Evolutionary conservation across 352 stramenopile genomes (phyloP), one percentile per base, ranked within the genome.

Genomic region (Elongisporangium prolatum): DNA sequence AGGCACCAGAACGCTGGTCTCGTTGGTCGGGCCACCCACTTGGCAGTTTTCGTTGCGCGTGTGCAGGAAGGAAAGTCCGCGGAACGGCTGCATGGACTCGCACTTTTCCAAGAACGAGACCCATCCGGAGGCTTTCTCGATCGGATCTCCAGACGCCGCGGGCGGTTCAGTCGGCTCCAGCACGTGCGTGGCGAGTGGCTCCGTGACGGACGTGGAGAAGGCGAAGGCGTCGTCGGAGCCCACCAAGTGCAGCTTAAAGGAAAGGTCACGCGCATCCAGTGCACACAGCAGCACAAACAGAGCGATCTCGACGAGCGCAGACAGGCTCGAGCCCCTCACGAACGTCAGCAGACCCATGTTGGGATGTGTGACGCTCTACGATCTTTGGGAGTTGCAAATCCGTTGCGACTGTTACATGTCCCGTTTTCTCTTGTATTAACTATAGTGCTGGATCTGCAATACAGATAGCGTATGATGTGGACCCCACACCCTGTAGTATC

Each of bases 191-290:
- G 28, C n/a, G 21, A 73, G 64, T 20, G 69, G 57, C 34, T 57
- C 55, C 17, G 54, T 67, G 14, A 71, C 64, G 24, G 66, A 60
- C 5, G 62, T 63, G 44, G 66, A 64, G 48, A 88, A 84, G 0
- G 61, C 66, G 57, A 71, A 84, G 6, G 62, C 28, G 57, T 84
- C 68, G 7, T 59, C 56, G 5, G 72, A 57, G 0, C 78, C 75
- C 22, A 89, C 48, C 79, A 76, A 89, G 2, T 51, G 61, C 53
- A 68, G 49, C 63, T 89, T 89, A 63, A 83, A 87, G 66, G 68
- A 80, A 38, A 89, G 56, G 44, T 89, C 79, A 6, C 79, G 74
- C 52, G 61, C 56, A 47, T 86, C 76, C 54, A 89, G 65, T 38
- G 74, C 50, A 17, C 84, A 53, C 11, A 66, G 59, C 37, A 77